Conservation (phyloP, 495 filamentous ascomycete species). For the Penicillium egyptiacum region DNA sequence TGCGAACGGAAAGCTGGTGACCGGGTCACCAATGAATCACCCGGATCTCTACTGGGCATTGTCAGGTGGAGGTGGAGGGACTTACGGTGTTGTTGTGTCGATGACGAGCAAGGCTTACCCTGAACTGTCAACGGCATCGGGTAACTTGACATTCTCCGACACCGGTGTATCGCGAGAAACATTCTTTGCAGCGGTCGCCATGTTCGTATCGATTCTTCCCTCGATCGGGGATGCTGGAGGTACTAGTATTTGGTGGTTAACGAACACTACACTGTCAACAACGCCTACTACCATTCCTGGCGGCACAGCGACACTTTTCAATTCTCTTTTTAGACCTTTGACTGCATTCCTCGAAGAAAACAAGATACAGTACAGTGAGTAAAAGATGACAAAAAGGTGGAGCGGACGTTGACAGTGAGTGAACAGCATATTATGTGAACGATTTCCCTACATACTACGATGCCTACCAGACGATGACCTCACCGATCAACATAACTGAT, state of each 20-base stretch:
- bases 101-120: constrained; percentile 43
- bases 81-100: constrained; percentile 58
- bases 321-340: constrained; percentile 22
- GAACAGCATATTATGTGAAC: constrained; percentile 15
- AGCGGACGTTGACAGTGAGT: background rate
- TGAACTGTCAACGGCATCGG: constrained; percentile 33
- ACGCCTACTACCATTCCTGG: constrained; percentile 31
- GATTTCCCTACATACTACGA: constrained; percentile 41
- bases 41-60: constrained; percentile 65
- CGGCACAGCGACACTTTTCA: constrained; percentile 17
- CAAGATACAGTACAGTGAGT: background rate
- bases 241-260: constrained; percentile 33
- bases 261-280: constrained; percentile 40
- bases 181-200: constrained; percentile 40
- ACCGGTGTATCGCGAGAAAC: constrained; percentile 30
- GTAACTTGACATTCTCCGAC: constrained; percentile 24
- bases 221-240: constrained; percentile 47
- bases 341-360: background rate
- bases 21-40: constrained; percentile 49
- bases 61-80: constrained; percentile 61
- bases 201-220: constrained; percentile 41
- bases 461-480: constrained; percentile 38
- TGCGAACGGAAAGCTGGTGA: constrained; percentile 44
- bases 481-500: constrained; percentile 39
- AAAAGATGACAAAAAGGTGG: no score